phyloP scores from a whole-genome alignment of 768 basidiomycete genomes.

The Megacollybia marginata region DNA sequence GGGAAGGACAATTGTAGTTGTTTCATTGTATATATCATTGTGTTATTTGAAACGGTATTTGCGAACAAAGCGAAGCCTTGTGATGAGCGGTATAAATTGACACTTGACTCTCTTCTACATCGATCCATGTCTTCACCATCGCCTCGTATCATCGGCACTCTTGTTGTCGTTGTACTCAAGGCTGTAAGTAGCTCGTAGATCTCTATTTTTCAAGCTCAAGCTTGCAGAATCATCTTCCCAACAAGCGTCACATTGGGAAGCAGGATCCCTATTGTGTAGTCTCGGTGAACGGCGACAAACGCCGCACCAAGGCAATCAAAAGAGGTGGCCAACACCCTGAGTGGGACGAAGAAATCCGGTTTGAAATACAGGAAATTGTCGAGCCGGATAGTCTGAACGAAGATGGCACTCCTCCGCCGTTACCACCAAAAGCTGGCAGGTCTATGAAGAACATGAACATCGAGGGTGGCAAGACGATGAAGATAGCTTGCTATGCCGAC shows the following conservation, averaged over 20 bases:
- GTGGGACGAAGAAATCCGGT: slow-evolving; percentile 98
- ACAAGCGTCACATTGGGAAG: slow-evolving; percentile 90
- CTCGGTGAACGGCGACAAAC: slow-evolving; percentile 71
- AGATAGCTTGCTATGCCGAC: slow-evolving; percentile 87
- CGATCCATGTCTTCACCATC: slow-evolving; percentile 40
- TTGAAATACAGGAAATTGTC: slow-evolving; percentile 76
- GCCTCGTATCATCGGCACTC: slow-evolving; percentile 80
- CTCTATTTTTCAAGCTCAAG: slow-evolving; percentile 1
- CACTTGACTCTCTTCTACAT: no score
- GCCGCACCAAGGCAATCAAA: slow-evolving; percentile 88
- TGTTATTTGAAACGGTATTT: no score
- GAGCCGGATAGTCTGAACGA: slow-evolving; percentile 32
- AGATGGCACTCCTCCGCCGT: slow-evolving; percentile 52
- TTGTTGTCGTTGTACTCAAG: slow-evolving; percentile 89
- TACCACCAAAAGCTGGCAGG: slow-evolving; percentile 56
- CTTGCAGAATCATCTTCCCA: slow-evolving; percentile 75
- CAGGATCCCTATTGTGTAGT: slow-evolving; percentile 94
- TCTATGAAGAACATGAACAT: slow-evolving; percentile 39
- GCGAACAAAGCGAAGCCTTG: no score
- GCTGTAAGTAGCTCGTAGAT: slow-evolving; percentile 53
- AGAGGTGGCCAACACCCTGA: slow-evolving; percentile 97
- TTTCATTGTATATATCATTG: no score
- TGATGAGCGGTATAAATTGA: no score
- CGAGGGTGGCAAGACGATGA: slow-evolving; percentile 70
- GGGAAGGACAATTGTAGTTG: no score